Evolutionary conservation across 768 basidiomycete genomes (phyloP).

Genomic region (Boletales sp.): DNA sequence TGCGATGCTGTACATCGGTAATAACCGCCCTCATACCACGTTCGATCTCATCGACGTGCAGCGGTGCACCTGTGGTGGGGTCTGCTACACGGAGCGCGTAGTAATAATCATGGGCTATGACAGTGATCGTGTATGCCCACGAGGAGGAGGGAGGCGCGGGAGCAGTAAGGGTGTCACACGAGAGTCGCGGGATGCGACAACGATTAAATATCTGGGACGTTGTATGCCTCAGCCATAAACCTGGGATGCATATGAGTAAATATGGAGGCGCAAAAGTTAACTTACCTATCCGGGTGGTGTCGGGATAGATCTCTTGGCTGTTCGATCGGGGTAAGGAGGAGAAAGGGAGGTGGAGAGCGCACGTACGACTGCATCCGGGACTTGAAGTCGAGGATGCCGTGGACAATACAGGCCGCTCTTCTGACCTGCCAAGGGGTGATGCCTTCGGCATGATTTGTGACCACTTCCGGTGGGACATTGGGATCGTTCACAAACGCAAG

Average conservation of each 20-base stretch:
- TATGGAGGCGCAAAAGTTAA: neutral
- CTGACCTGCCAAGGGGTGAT: conserved; percentile 82
- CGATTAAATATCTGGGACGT: conserved; percentile 69
- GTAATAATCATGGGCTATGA: conserved; percentile 75
- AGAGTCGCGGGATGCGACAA: conserved; percentile 66
- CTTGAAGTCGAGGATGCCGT: conserved; percentile 72
- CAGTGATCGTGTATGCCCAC: conserved; percentile 51
- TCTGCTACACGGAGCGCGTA: conserved; percentile 69
- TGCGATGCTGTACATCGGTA: conserved; percentile 54
- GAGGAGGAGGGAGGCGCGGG: conserved; percentile 40
- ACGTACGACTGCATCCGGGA: conserved; percentile 59
- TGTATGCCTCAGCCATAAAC: conserved; percentile 61
- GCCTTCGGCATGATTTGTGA: conserved; percentile 25
- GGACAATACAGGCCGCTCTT: conserved; percentile 77
- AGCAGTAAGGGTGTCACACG: conserved; percentile 57
- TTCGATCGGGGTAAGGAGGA: conserved; percentile 3
- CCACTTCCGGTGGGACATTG: conserved; percentile 45
- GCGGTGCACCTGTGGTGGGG: conserved; percentile 24
- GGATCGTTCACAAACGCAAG: conserved; percentile 77
- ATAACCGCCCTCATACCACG: conserved; percentile 42
- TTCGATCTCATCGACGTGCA: conserved; percentile 44
- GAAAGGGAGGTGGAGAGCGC: neutral
- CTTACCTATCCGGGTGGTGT: conserved; percentile 68
- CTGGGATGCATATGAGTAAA: conserved; percentile 25
- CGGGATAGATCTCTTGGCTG: conserved; percentile 68